Evolutionary conservation across 371 early-diverging fungal species (phyloP).

Genomic region (Mucor velutinosus): DNA sequence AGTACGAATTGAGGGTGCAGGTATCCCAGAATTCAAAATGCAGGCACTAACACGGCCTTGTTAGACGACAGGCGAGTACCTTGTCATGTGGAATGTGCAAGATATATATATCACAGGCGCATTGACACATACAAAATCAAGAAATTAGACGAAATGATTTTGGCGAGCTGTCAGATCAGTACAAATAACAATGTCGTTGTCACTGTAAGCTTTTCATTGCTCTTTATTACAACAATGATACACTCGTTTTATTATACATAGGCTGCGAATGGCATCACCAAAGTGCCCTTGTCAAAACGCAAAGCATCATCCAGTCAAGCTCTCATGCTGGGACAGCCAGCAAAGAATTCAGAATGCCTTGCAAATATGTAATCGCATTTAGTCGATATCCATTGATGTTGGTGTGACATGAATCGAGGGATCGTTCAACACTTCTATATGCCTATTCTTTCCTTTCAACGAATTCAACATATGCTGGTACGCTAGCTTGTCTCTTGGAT

Average conservation of each 20-base stretch:
- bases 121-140: background rate
- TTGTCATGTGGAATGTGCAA: background rate
- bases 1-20: background rate
- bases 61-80: background rate
- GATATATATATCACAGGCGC: background rate
- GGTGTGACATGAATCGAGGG: conserved; percentile 2
- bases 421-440: conserved; percentile 13
- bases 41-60: background rate
- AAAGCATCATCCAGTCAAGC: background rate
- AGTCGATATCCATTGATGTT: conserved; percentile 19
- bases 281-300: background rate
- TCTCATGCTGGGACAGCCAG: background rate
- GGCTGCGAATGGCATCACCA: background rate
- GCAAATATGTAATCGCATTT: background rate
- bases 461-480: conserved; percentile 4
- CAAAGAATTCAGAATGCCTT: background rate
- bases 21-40: background rate
- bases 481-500: conserved; percentile 20
- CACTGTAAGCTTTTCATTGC: background rate
- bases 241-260: background rate
- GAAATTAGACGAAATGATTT: background rate
- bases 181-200: background rate
- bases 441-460: background rate
- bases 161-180: background rate
- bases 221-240: background rate